Conservation (phyloP, 257 asterid genomes). For the Nyctanthes arbortristis region DNA sequence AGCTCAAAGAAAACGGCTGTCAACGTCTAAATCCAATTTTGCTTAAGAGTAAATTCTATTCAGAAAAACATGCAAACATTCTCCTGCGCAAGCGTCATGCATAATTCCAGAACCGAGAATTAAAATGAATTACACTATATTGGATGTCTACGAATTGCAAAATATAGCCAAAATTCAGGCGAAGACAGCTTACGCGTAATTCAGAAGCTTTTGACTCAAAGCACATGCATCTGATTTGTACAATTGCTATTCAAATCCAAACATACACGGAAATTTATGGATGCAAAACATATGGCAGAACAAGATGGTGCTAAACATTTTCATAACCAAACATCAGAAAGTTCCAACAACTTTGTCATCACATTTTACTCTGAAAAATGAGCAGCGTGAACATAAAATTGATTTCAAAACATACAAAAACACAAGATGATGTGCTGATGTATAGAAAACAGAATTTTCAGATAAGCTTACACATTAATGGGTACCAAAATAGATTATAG, state of each 20-base stretch:
- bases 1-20: not conserved
- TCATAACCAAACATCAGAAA: no score
- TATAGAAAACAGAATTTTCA: not conserved
- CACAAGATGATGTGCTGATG: no score
- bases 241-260: not conserved
- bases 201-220: not conserved
- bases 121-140: not conserved
- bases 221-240: not conserved
- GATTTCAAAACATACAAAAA: no score
- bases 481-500: not conserved
- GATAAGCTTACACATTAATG: not conserved
- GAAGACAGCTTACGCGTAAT: not conserved
- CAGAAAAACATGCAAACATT: not conserved
- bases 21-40: not conserved
- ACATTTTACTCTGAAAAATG: not conserved
- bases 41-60: not conserved
- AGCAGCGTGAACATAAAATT: not conserved
- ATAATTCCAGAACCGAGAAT: not conserved
- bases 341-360: no score
- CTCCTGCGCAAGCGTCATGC: not conserved
- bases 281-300: no score
- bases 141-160: not conserved
- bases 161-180: not conserved
- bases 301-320: not conserved
- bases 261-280: no score